Percentiles rank a stretch among this genome's conserved stretches.
Evolutionary conservation across 2,329 filamentous ascomycete genomes (phyloP).

Genomic region (Sphaceloma murrayae): DNA sequence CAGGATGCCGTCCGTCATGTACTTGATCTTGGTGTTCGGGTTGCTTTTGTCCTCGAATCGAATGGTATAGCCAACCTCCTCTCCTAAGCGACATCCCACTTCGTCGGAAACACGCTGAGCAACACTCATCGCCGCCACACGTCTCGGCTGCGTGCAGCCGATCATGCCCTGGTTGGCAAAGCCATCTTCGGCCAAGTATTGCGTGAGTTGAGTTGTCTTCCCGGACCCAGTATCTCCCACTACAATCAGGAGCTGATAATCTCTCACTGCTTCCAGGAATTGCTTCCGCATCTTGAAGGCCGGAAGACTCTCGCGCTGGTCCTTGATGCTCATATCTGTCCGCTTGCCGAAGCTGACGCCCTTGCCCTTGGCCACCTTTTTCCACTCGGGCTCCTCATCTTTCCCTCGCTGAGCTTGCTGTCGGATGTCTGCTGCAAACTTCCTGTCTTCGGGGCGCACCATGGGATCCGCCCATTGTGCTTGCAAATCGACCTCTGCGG

Average conservation of each 20-base stretch:
- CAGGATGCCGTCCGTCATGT: slow-evolving; percentile 99
- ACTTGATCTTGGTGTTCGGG: slow-evolving; percentile 86
- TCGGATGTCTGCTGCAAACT: slow-evolving; percentile 81
- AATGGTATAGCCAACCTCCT: slow-evolving; percentile 94
- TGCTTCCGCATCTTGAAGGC: slow-evolving; percentile 83
- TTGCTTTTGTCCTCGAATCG: slow-evolving; percentile 93
- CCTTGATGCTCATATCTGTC: slow-evolving; percentile 85
- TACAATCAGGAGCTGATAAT: slow-evolving; percentile 88
- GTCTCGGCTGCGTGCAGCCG: slow-evolving; percentile 91
- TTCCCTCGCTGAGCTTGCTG: slow-evolving; percentile 52
- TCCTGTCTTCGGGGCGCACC: slow-evolving; percentile 71
- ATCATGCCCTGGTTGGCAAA: slow-evolving; percentile 83
- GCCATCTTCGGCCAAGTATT: slow-evolving; percentile 87
- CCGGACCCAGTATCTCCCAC: slow-evolving; percentile 96
- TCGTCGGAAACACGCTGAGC: slow-evolving; percentile 95
- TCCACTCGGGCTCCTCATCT: slow-evolving; percentile 76
- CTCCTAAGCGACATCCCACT: slow-evolving; percentile 80
- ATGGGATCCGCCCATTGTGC: slow-evolving; percentile 97
- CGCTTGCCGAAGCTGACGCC: slow-evolving; percentile 76
- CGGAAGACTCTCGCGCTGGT: slow-evolving; percentile 81
- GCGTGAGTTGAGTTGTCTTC: slow-evolving; percentile 93
- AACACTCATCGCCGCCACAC: slow-evolving; percentile 95
- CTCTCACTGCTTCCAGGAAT: slow-evolving; percentile 73
- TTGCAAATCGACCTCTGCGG: slow-evolving; percentile 68
- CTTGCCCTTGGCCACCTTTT: slow-evolving; percentile 62